Evolutionary conservation across 345 rosid species (phyloP).

Genomic region (Brassica nigra): DNA sequence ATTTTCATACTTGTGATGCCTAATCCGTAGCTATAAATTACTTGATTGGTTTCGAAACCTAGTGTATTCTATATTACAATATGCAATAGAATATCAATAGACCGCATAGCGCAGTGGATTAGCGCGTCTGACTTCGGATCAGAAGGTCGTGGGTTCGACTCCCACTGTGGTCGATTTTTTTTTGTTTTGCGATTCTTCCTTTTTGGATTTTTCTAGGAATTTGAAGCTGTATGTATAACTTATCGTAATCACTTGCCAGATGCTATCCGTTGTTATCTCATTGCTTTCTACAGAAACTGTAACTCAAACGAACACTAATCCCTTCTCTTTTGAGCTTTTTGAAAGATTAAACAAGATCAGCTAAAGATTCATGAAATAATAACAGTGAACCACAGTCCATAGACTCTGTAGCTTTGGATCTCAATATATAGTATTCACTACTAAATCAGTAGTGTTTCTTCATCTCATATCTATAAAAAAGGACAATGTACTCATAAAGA

Average conservation of each 20-base stretch:
- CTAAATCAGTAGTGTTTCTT: not conserved
- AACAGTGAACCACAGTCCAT: too few relatives aligned
- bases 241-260: not conserved
- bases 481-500: not conserved
- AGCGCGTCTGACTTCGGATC: constrained; percentile 99
- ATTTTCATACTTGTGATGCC: not conserved
- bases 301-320: not conserved
- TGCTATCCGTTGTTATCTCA: not conserved
- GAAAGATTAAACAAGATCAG: not conserved
- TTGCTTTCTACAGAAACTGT: not conserved
- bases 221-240: not conserved
- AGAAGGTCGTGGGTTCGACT: constrained; percentile 98
- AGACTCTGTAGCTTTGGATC: not conserved
- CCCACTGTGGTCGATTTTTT: constrained; percentile 45
- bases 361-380: not conserved
- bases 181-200: not conserved
- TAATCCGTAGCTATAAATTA: not conserved
- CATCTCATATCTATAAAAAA: not conserved
- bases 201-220: not conserved
- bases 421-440: constrained; percentile 7
- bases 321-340: not conserved
- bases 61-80: fast-evolving
- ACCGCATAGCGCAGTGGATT: constrained; percentile 99
- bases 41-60: not conserved
- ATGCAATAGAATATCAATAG: fast-evolving